Percentiles rank a stretch among this genome's conserved stretches.
Conservation (phyloP, 2,329 filamentous ascomycete species). For the Colletotrichum liriopes region DNA sequence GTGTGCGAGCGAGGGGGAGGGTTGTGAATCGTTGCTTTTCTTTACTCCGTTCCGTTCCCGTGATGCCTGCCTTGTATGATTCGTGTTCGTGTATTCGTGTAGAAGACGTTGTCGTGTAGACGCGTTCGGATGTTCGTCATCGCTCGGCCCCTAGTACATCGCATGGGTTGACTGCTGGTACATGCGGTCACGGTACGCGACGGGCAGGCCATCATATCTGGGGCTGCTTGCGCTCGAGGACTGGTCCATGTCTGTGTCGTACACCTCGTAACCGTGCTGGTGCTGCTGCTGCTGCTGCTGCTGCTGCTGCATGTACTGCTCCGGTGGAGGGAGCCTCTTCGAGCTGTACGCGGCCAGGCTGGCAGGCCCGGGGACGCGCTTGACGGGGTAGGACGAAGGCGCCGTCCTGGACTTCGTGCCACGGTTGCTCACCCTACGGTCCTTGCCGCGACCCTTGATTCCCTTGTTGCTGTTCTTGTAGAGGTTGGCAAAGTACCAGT, state of each 20-base stretch:
- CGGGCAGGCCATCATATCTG: slow-evolving; percentile 33
- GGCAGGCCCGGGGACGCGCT: slow-evolving; percentile 35
- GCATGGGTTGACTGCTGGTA: slow-evolving; percentile 36
- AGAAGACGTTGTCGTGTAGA: background rate
- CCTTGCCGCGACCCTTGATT: slow-evolving; percentile 95
- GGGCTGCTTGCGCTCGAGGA: slow-evolving; percentile 41
- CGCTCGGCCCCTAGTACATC: slow-evolving; percentile 17
- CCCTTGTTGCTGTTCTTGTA: slow-evolving; percentile 99
- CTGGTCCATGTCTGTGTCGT: slow-evolving; percentile 42
- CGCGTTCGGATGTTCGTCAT: background rate
- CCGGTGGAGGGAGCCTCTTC: slow-evolving; percentile 37
- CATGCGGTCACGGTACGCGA: slow-evolving; percentile 33
- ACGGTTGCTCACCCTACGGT: slow-evolving; percentile 72
- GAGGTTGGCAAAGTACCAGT: slow-evolving; percentile 87
- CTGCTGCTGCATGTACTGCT: slow-evolving; percentile 39
- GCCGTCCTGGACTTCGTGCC: slow-evolving; percentile 45
- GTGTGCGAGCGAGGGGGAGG: background rate
- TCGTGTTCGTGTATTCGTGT: slow-evolving; percentile 29
- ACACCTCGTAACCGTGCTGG: slow-evolving; percentile 39
- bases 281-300: slow-evolving; percentile 29
- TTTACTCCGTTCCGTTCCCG: slow-evolving; percentile 30
- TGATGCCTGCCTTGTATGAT: slow-evolving; percentile 12
- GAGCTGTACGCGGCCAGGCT: slow-evolving; percentile 42
- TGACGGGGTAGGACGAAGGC: slow-evolving; percentile 38
- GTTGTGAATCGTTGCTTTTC: slow-evolving; percentile 15